These are phyloP conservation scores for Starmerella floricola DNA, from an alignment of 805 yeast species.

Conservation along the genomic window DNA sequence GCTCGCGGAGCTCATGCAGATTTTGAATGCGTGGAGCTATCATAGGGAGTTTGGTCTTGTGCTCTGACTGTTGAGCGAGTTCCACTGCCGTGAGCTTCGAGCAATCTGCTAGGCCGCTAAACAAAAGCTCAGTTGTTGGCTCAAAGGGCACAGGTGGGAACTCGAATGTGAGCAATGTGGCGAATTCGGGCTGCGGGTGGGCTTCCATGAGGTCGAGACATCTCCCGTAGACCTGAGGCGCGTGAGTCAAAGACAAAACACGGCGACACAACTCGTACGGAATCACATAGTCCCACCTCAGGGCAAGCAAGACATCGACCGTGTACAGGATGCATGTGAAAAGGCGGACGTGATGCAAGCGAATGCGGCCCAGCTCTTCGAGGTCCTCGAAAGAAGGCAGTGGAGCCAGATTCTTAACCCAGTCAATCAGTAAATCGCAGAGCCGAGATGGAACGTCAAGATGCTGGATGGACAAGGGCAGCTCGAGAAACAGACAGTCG, in stretches of 20 bases:
- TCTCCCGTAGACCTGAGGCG: slow-evolving; percentile 9
- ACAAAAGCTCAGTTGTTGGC: slow-evolving; percentile 15
- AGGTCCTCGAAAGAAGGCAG: slow-evolving; percentile 9
- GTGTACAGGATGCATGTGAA: slow-evolving; percentile 12
- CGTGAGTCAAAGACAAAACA: slow-evolving; percentile 5
- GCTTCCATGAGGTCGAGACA: slow-evolving; percentile 11
- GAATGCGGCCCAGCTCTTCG: slow-evolving; percentile 1
- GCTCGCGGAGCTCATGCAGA: background rate
- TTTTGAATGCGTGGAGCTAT: background rate
- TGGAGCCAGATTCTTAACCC: slow-evolving; percentile 8
- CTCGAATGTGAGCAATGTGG: slow-evolving; percentile 2
- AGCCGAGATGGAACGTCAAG: background rate
- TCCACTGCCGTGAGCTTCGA: slow-evolving; percentile 5
- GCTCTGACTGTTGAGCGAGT: background rate
- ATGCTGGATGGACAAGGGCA: background rate
- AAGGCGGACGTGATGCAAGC: background rate
- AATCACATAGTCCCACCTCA: slow-evolving; percentile 5
- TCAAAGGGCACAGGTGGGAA: background rate
- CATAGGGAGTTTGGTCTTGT: background rate
- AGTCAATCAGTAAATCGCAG: background rate
- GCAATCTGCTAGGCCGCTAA: slow-evolving; percentile 14
- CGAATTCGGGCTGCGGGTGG: slow-evolving; percentile 5
- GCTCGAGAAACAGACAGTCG: slow-evolving; percentile 3
- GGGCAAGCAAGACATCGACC: slow-evolving; percentile 11
- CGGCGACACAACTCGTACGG: slow-evolving; percentile 11